Percentiles rank a stretch among this genome's conserved stretches.
Conservation (phyloP, 208 protist species). For the Crithidia sp. region DNA sequence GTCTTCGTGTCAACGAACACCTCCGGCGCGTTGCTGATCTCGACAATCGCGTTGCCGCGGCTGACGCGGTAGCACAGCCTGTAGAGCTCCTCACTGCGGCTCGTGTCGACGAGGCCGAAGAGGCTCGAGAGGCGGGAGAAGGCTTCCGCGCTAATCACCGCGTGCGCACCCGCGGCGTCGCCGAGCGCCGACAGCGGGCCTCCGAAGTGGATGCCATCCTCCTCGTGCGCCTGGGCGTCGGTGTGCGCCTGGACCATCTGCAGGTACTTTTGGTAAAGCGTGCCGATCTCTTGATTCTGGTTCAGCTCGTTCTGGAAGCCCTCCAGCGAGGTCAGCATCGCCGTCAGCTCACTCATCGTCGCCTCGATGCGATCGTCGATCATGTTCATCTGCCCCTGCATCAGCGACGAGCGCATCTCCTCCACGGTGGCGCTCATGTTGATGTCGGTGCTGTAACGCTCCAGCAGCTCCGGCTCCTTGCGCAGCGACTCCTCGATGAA, state of each 20-base stretch:
- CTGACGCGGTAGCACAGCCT: constrained; percentile 95
- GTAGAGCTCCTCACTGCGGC: constrained; percentile 90
- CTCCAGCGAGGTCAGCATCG: constrained; percentile 43
- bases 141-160: constrained; percentile 24
- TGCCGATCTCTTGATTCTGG: constrained; percentile 74
- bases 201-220: constrained; percentile 10
- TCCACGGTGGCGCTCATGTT: constrained; percentile 48
- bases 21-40: constrained; percentile 81
- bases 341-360: constrained; percentile 41
- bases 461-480: constrained; percentile 88
- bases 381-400: constrained; percentile 90
- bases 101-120: constrained; percentile 94
- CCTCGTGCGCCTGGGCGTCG: constrained; percentile 59
- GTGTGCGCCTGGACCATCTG: constrained; percentile 74
- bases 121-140: constrained; percentile 81
- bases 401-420: constrained; percentile 74
- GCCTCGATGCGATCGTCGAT: constrained; percentile 69
- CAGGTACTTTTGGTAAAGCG: constrained; percentile 91
- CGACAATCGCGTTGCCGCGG: constrained; percentile 96
- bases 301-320: constrained; percentile 64
- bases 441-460: constrained; percentile 56
- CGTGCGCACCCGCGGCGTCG: constrained; percentile 30
- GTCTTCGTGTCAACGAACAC: constrained; percentile 90
- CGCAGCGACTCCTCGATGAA: constrained; percentile 85
- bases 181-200: constrained; percentile 6